Evolutionary conservation across 768 basidiomycete genomes (phyloP), one percentile per base, ranked within the genome.

Genomic region (Pisolithus marmoratus): DNA sequence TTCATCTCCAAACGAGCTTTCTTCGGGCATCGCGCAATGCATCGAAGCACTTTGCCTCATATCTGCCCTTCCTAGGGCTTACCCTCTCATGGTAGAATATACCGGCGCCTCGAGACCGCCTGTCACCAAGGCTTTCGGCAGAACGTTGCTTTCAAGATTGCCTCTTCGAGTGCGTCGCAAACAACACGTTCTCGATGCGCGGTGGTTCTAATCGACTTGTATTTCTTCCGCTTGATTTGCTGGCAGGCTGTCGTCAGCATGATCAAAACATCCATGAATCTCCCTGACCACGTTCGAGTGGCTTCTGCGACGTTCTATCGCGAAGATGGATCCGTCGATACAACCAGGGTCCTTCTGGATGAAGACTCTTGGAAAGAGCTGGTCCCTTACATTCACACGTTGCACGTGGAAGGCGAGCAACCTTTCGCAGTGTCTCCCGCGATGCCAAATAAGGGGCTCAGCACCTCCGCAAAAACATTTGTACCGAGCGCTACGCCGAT

Each of bases 351-450:
- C n/a, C 49, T 59, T 23, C 42, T 67, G n/a, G 66, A 67, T 23
- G 67, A 69, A 22, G 63, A 65, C 42, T 67, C 66, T 36, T 67
- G 67, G 67, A 61, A 58, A 15, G 66, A 69, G 29, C 63, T 68
- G 19, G 66, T 52, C 0, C 65, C 67, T 26, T 66, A 67, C 23
- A 50, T 67, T 12, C 67, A 67, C 38, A 63, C 61, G 4, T 48
- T 69, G 31, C 61, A 69, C 46, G 53, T 69, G 23, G 67, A 69
- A 22, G 67, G 65, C 26, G 63, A 69, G 8, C 65, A 56, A 24
- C 44, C 57, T 5, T 51, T 52, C 11, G 57, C 27, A 17, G 51
- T 55, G 9, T 37, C 23, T 37, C 54, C 64, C 1, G 9, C 54
- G 7, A 3, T 51, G 42, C 51, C 63, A 4, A 38, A 36, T 14